A percentile compares a stretch with the other conserved stretches of the same genome.
Conservation (phyloP, 805 yeast genomes). For the Isabelozyma rhagii region DNA sequence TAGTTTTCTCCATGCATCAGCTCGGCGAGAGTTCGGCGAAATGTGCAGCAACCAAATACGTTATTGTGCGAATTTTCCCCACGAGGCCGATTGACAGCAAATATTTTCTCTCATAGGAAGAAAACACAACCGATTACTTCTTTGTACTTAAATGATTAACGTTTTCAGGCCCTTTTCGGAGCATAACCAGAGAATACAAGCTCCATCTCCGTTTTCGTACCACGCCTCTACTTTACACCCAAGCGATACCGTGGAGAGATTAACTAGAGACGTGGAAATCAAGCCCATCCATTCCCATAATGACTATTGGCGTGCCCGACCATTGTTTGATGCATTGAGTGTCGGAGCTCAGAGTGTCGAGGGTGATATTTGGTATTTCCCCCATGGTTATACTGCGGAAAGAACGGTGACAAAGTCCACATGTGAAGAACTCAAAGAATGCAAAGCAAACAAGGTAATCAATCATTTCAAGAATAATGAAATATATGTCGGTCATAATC, state of each 20-base stretch:
- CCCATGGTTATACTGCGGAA: constrained; percentile 24
- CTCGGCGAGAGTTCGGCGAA: constrained; percentile 7
- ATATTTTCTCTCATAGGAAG: too few species aligned
- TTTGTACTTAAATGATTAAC: constrained; percentile 8
- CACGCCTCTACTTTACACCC: not conserved
- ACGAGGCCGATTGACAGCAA: not conserved
- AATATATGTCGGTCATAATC: constrained; percentile 63
- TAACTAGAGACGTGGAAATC: constrained; percentile 35
- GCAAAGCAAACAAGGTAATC: not conserved
- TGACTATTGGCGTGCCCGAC: constrained; percentile 61
- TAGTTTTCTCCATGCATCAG: not conserved
- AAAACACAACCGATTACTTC: too few species aligned
- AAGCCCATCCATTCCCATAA: constrained; percentile 63
- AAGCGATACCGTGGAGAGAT: constrained; percentile 15
- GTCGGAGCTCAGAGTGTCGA: constrained; percentile 59
- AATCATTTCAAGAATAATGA: constrained; percentile 20
- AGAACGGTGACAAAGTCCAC: constrained; percentile 25
- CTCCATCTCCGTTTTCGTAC: not conserved
- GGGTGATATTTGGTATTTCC: constrained; percentile 61
- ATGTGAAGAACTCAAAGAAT: constrained; percentile 11
- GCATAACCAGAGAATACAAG: constrained; percentile 1
- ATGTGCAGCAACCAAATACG: not conserved
- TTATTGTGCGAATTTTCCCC: not conserved
- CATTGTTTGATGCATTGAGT: constrained; percentile 55
- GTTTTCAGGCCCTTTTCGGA: constrained; percentile 8